Percentiles rank a stretch among this genome's conserved stretches.
Conservation (phyloP, 2,329 filamentous ascomycete species). For the Dendryphion nanum region DNA sequence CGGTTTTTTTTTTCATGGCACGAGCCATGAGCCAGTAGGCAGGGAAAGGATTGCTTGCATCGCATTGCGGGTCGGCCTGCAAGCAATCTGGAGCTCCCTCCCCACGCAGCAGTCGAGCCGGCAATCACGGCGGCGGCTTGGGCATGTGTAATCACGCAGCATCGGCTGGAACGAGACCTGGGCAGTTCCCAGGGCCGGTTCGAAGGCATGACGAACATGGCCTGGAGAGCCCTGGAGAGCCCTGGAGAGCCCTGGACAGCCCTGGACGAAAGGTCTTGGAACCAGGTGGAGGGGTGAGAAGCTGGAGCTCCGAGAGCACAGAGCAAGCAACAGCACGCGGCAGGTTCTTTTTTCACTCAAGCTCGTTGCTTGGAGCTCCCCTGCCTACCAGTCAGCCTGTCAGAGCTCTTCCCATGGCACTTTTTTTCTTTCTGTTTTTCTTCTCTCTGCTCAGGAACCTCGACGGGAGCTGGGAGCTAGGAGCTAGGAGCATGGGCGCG, state of each 20-base stretch:
- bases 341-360: too few species aligned
- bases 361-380: too few species aligned
- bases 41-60: background rate
- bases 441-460: too few species aligned
- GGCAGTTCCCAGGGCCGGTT: background rate
- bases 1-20: too few species aligned
- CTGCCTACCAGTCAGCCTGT: slow-evolving; percentile 8
- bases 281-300: background rate
- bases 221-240: too few species aligned
- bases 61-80: background rate
- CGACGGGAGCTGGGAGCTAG: slow-evolving; percentile 2
- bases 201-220: background rate
- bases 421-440: too few species aligned
- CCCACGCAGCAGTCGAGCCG: slow-evolving; percentile 5
- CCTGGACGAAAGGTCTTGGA: too few species aligned
- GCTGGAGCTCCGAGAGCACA: background rate
- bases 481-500: background rate
- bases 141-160: slow-evolving; percentile 5
- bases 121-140: slow-evolving; percentile 12
- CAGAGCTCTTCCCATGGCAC: slow-evolving; percentile 12
- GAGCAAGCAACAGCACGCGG: slow-evolving; percentile 1
- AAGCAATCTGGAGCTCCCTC: slow-evolving; percentile 4
- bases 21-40: too few species aligned
- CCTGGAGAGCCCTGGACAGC: too few species aligned
- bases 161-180: background rate